These are phyloP conservation scores for Helotiales sp. DNA, from an alignment of 2,329 filamentous ascomycete species.

Conservation along the genomic window DNA sequence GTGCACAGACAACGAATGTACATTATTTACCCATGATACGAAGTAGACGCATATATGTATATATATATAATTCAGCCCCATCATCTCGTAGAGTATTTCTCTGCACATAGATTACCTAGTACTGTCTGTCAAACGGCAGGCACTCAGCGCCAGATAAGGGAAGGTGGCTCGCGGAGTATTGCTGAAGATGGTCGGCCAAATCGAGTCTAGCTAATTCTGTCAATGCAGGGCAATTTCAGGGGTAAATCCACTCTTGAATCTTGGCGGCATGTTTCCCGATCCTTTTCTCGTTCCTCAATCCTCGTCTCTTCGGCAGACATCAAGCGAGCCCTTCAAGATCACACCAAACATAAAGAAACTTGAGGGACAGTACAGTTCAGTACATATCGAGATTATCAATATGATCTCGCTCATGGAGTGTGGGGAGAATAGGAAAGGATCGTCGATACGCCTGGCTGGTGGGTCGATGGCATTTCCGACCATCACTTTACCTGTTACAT, in stretches of 20 bases:
- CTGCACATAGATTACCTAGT: neutral
- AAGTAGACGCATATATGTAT: too few species aligned
- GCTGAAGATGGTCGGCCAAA: neutral
- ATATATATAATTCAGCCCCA: neutral
- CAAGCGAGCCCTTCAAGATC: neutral
- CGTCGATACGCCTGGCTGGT: neutral
- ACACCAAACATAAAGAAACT: neutral
- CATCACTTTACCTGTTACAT: conserved; percentile 1
- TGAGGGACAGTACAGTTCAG: too few species aligned
- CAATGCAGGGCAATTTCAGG: neutral
- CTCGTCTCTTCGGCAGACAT: neutral
- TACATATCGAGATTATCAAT: neutral
- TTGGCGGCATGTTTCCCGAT: neutral
- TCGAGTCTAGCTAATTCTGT: neutral
- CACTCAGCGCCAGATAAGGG: neutral
- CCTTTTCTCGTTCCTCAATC: neutral
- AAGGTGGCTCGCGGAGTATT: neutral
- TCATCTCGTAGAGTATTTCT: neutral
- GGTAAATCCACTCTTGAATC: neutral
- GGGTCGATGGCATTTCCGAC: neutral
- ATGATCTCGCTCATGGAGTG: neutral
- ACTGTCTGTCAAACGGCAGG: neutral
- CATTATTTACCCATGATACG: too few species aligned
- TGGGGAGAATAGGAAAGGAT: neutral
- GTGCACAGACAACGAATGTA: too few species aligned